phyloP scores from a whole-genome alignment of 2,329 filamentous ascomycete genomes.

The Paracorniculantispora psalliotae region DNA sequence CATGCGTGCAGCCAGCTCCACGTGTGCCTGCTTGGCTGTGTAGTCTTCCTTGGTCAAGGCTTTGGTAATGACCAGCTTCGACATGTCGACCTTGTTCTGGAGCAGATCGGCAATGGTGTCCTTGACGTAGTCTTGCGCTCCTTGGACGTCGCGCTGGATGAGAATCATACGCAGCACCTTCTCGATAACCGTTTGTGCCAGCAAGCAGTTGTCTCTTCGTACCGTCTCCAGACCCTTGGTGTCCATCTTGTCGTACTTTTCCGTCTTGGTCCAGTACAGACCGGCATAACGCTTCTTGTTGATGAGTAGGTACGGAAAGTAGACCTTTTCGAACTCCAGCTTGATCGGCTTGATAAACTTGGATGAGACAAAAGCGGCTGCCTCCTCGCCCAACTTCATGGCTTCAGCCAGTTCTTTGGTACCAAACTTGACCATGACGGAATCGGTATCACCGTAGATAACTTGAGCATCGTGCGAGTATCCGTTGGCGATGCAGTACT shows the following conservation, averaged over 20 bases:
- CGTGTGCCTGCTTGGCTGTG: slow-evolving; percentile 87
- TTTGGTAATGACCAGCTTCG: slow-evolving; percentile 98
- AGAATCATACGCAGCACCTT: slow-evolving; percentile 93
- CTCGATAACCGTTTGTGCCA: slow-evolving; percentile 96
- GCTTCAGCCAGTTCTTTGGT: slow-evolving; percentile 79
- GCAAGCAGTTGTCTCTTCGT: slow-evolving; percentile 87
- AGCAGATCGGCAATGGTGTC: slow-evolving; percentile 90
- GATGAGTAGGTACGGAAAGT: slow-evolving; percentile 95
- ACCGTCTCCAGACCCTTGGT: slow-evolving; percentile 99
- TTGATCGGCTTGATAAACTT: slow-evolving; percentile 98
- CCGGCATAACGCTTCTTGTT: slow-evolving; percentile 99
- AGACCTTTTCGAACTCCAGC: slow-evolving; percentile 98
- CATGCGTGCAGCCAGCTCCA: slow-evolving; percentile 94
- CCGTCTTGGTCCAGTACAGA: slow-evolving; percentile 91
- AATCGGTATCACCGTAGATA: slow-evolving; percentile 98
- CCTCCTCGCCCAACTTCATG: slow-evolving; percentile 95
- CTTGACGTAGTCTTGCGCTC: slow-evolving; percentile 96
- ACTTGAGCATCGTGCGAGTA: slow-evolving; percentile 93
- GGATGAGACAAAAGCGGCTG: slow-evolving; percentile 77
- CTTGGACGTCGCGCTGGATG: slow-evolving; percentile 85
- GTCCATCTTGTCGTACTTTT: slow-evolving; percentile 99
- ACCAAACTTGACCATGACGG: slow-evolving; percentile 99
- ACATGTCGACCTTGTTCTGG: slow-evolving; percentile 98
- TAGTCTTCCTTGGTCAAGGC: slow-evolving; percentile 89
- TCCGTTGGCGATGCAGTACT: slow-evolving; percentile 88